Conservation (phyloP, 2,329 filamentous ascomycete genomes). For the Pestalotiopsis sp. region DNA sequence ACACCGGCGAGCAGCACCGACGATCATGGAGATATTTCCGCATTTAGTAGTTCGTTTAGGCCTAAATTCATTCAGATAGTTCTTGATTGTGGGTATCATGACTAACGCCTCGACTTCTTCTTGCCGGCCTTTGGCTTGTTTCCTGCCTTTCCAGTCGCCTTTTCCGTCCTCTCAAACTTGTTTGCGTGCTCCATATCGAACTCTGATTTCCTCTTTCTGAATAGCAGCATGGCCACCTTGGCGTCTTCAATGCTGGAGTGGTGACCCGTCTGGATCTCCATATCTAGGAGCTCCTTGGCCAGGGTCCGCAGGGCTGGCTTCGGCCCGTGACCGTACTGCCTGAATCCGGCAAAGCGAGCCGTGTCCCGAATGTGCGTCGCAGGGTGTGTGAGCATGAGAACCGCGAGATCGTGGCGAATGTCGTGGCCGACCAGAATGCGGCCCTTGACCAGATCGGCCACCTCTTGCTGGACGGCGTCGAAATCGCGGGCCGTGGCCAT, state of each 20-base stretch:
- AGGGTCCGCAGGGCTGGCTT: slow-evolving; percentile 67
- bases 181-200: slow-evolving; percentile 82
- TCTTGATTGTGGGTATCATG: slow-evolving; percentile 1
- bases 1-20: background rate
- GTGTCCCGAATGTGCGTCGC: slow-evolving; percentile 82
- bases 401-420: slow-evolving; percentile 69
- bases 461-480: slow-evolving; percentile 71
- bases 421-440: slow-evolving; percentile 72
- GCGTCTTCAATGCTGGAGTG: slow-evolving; percentile 79
- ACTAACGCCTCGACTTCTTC: slow-evolving; percentile 9
- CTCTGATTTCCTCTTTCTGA: slow-evolving; percentile 75
- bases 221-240: slow-evolving; percentile 85
- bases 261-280: slow-evolving; percentile 63
- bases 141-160: background rate
- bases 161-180: slow-evolving; percentile 51
- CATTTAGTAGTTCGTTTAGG: background rate
- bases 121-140: slow-evolving; percentile 2
- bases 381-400: slow-evolving; percentile 76
- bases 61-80: background rate
- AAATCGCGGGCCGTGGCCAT: slow-evolving; percentile 72
- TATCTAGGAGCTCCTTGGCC: slow-evolving; percentile 55
- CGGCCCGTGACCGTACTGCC: slow-evolving; percentile 65
- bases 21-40: background rate
- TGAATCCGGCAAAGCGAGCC: slow-evolving; percentile 72
- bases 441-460: slow-evolving; percentile 64